A percentile compares a stretch with the other conserved stretches of the same genome.
Conservation (phyloP, 805 yeast genomes). For the Allodekkera sacchari region DNA sequence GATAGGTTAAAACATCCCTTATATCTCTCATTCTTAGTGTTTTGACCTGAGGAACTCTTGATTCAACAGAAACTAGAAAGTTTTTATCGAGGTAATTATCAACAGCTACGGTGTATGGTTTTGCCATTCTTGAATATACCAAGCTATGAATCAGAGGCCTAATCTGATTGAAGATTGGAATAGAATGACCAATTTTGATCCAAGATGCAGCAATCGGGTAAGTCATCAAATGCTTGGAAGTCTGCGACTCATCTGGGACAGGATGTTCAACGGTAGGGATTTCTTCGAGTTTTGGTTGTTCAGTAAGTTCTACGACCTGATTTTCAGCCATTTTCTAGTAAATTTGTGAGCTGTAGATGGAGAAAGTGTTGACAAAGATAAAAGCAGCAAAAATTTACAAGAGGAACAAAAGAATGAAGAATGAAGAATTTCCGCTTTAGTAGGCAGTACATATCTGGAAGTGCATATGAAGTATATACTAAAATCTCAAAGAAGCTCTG, state of each 20-base stretch:
- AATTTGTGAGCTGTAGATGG: too few species aligned
- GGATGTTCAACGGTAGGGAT: constrained; percentile 1
- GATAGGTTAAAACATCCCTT: constrained; percentile 41
- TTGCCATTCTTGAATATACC: constrained; percentile 18
- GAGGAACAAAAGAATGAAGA: too few species aligned
- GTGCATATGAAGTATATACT: too few species aligned
- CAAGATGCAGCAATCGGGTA: constrained; percentile 39
- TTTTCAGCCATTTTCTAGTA: too few species aligned
- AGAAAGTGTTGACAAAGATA: constrained; percentile 1
- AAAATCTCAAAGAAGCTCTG: too few species aligned
- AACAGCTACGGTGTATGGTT: constrained; percentile 17
- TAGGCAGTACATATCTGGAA: too few species aligned
- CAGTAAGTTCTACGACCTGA: too few species aligned
- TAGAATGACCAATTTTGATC: constrained; percentile 18
- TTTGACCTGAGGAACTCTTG: constrained; percentile 48
- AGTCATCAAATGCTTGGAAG: constrained; percentile 33
- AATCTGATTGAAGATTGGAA: constrained; percentile 20
- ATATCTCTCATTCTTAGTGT: constrained; percentile 43
- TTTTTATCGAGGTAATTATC: constrained; percentile 46
- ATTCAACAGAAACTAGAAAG: constrained; percentile 50
- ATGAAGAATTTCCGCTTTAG: too few species aligned
- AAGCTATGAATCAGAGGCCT: constrained; percentile 15
- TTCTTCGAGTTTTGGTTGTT: too few species aligned
- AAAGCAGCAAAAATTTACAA: constrained; percentile 1
- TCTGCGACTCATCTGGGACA: constrained; percentile 20